A percentile compares a stretch with the other conserved stretches of the same genome.
Evolutionary conservation across 1,284 basidiomycete genomes (phyloP).

Genomic region (Volvariella volvacea): DNA sequence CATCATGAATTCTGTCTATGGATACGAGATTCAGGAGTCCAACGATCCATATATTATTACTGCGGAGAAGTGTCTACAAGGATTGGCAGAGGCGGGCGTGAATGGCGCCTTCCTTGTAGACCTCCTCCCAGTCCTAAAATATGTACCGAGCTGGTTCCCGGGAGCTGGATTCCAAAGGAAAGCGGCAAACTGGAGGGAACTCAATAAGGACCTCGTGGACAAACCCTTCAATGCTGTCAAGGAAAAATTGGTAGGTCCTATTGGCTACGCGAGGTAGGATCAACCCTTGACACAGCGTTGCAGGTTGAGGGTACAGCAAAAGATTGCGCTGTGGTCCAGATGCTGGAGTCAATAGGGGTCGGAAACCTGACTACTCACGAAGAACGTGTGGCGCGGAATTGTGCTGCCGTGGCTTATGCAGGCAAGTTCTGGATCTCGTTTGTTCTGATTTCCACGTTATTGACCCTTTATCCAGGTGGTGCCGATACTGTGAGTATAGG

Average conservation of each 20-base stretch:
- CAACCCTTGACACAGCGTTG: neutral
- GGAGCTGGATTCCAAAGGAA: slow-evolving; percentile 7
- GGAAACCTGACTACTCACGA: neutral
- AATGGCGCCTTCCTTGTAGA: slow-evolving; percentile 12
- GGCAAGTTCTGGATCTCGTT: neutral
- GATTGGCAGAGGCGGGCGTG: slow-evolving; percentile 7
- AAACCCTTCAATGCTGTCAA: slow-evolving; percentile 1
- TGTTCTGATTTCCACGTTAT: neutral
- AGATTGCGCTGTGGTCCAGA: neutral
- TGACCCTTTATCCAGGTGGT: neutral
- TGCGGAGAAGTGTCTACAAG: slow-evolving; percentile 3
- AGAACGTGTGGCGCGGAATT: neutral
- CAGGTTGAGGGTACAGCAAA: neutral
- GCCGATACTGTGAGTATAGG: slow-evolving; percentile 5
- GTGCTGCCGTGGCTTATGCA: neutral
- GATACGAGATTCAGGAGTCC: slow-evolving; percentile 6
- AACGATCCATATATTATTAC: slow-evolving; percentile 10
- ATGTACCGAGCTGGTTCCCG: slow-evolving; percentile 10
- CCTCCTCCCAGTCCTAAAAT: slow-evolving; percentile 9
- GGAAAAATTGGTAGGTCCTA: neutral
- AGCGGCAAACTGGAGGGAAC: slow-evolving; percentile 1
- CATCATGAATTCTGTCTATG: slow-evolving; percentile 13
- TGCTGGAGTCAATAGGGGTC: neutral
- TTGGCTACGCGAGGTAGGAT: no score
- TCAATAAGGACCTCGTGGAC: slow-evolving; percentile 3